Base-by-base conservation (phyloP, 306 rosid genomes). In the Neltuma alba region DNA sequence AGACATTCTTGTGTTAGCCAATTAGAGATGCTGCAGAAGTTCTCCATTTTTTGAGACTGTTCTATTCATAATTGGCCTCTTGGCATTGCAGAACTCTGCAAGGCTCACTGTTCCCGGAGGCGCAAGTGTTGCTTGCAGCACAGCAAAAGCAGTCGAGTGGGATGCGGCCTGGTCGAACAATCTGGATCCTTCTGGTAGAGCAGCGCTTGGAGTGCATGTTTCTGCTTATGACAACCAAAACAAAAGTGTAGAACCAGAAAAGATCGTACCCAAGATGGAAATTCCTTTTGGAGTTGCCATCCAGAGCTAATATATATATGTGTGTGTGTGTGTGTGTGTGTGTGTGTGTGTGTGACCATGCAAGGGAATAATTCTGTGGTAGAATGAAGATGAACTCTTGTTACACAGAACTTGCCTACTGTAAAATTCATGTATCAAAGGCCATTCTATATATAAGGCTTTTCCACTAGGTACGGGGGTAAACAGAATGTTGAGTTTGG, bases 181-280 rank as follows among this genome's bases (percentile, higher is more conserved):
- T 79, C 93, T 93, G 31, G 99, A 96, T 47, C 99, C 98, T 44
- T 93, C 98, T 27, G 99, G 98, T 21, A 87, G 99, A 86, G 99
- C 99, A 67, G 96, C 96, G 18, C 89, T 86, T 3, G 98, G 97
- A 73, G 97, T 96, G 50, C 99, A 96, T 76, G 30, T 58, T 42
- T 85, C 92, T 18, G 96, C 93, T 72, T 96, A 96, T 81, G 94
- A 87, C 4, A 54, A 81, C 6, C 81, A 84, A 42, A 63, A 63
- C 52, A 83, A 58, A 48, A 5, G 76, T 80, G 76, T 74, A 20
- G 85, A 83, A 61, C 71, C 84, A 25, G 84, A 76, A 89, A 91
- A 91, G 85, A 84, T 91, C 64, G 81, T 90, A 60, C 87, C 91
- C 1, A 75, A 70, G 20, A 75, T 91, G 80, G 88, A 85, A 72